phyloP scores from a whole-genome alignment of 306 rosid species.

The Lathyrus sativus region DNA sequence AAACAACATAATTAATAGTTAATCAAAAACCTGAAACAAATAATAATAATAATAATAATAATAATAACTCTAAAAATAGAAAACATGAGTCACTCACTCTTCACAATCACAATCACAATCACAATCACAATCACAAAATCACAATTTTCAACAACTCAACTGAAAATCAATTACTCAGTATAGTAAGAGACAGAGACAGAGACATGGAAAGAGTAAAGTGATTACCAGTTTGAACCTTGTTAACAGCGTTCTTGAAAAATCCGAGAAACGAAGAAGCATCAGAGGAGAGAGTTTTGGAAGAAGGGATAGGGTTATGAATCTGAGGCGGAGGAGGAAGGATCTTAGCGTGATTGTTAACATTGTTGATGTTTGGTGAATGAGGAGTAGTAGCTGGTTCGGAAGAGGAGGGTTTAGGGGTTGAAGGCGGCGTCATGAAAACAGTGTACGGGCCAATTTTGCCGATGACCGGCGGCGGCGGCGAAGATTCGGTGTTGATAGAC shows the following conservation, averaged over 20 bases:
- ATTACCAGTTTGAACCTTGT: constrained; percentile 78
- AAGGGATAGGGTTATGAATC: constrained; percentile 47
- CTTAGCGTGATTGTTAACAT: constrained; percentile 44
- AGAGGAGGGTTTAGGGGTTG: constrained; percentile 66
- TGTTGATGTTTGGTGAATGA: constrained; percentile 50
- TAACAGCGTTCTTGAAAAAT: constrained; percentile 73
- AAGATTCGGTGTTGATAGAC: constrained; percentile 69
- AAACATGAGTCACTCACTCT: neutral
- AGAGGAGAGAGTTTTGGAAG: constrained; percentile 32
- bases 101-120: too few species aligned
- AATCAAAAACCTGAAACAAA: neutral
- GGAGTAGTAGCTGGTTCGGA: constrained; percentile 36
- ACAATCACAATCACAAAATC: too few species aligned
- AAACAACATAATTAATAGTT: constrained; percentile 11
- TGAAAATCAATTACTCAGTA: too few species aligned
- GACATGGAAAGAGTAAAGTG: neutral
- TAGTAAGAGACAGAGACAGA: neutral
- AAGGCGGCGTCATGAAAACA: constrained; percentile 94
- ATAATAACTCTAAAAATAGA: neutral
- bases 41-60: neutral
- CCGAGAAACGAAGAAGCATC: constrained; percentile 66
- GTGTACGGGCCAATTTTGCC: constrained; percentile 99
- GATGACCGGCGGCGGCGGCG: constrained; percentile 79
- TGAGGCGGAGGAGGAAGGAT: constrained; percentile 87
- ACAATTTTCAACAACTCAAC: constrained; percentile 23